phyloP scores from a whole-genome alignment of 2,329 filamentous ascomycete species.

The Apiospora marii region DNA sequence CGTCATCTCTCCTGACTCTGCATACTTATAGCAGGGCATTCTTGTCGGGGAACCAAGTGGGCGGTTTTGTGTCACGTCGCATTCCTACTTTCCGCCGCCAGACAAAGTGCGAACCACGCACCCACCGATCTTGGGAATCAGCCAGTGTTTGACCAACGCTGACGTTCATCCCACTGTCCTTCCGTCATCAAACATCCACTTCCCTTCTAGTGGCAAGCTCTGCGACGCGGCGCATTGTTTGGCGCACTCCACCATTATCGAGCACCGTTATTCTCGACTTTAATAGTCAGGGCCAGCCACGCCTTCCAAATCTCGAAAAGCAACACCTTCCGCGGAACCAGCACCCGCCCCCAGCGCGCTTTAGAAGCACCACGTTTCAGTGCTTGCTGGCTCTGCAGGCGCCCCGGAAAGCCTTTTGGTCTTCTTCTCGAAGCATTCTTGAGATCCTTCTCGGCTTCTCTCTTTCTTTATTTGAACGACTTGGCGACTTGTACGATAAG shows the following conservation, averaged over 20 bases:
- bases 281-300: constrained; percentile 12
- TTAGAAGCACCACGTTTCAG: constrained; percentile 19
- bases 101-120: background rate
- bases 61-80: background rate
- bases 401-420: constrained; percentile 19
- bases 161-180: background rate
- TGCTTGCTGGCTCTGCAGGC: constrained; percentile 1
- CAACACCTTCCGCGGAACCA: background rate
- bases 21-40: constrained; percentile 5
- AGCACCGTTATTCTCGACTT: constrained; percentile 12
- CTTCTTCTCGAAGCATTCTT: background rate
- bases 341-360: background rate
- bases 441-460: background rate
- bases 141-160: constrained; percentile 15
- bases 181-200: constrained; percentile 20
- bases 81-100: background rate
- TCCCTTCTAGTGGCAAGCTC: constrained; percentile 13
- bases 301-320: constrained; percentile 1
- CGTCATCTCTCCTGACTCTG: background rate
- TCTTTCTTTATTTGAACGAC: constrained; percentile 2
- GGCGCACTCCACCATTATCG: constrained; percentile 3
- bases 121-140: constrained; percentile 1
- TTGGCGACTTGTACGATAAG: background rate
- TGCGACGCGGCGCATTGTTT: constrained; percentile 13
- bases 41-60: background rate